Percentiles rank a stretch among this genome's conserved stretches.
These are phyloP conservation scores for Sporothrix protearum DNA, from an alignment of 2,329 filamentous ascomycete genomes.

Conservation along the genomic window DNA sequence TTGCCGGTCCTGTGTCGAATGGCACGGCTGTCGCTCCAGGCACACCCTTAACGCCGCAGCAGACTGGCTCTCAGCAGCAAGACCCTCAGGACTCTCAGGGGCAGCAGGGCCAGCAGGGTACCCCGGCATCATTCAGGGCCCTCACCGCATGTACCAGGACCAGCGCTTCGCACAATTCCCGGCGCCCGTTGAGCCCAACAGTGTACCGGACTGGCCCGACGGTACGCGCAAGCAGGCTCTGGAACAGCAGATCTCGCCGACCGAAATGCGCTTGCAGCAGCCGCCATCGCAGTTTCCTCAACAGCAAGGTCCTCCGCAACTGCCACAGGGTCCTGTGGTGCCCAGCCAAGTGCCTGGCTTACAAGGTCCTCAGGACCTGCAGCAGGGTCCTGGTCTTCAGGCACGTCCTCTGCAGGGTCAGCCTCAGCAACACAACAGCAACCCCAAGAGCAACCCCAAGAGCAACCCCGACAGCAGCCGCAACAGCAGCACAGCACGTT, in stretches of 20 bases:
- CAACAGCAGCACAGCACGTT: not conserved
- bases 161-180: constrained; percentile 19
- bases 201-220: not conserved
- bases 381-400: not conserved
- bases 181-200: not conserved
- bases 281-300: not conserved
- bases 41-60: not conserved
- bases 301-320: not conserved
- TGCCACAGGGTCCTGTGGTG: not conserved
- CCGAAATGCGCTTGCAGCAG: constrained; percentile 13
- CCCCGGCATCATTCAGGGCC: constrained; percentile 1
- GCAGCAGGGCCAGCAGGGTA: not conserved
- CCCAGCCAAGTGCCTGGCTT: not conserved
- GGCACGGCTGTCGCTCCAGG: not conserved
- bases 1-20: not conserved
- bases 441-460: not conserved
- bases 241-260: constrained; percentile 24
- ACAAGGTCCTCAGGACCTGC: not conserved
- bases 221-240: constrained; percentile 21
- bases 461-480: not conserved
- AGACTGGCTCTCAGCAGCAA: not conserved
- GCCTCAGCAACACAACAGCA: constrained; percentile 3
- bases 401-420: not conserved
- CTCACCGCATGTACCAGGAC: constrained; percentile 21
- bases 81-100: not conserved